Evolutionary conservation across 345 rosid species (phyloP).

Genomic region (Syzygium grande): DNA sequence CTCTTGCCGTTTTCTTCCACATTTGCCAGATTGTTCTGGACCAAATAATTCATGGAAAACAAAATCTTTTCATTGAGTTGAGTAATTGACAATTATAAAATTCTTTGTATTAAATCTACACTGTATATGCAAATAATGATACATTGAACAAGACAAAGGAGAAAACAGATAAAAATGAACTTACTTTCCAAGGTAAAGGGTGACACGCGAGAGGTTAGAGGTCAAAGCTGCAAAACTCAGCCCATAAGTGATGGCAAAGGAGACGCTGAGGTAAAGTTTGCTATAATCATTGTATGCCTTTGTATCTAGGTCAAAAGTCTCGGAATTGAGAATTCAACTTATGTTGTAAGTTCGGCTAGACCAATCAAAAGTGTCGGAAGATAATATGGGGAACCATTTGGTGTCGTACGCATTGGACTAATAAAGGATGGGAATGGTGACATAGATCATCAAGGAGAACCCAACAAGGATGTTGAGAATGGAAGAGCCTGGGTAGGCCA

Average conservation of each 20-base stretch:
- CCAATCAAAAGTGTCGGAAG: no score
- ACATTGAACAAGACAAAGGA: slow-evolving; percentile 25
- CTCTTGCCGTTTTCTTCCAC: slow-evolving; percentile 46
- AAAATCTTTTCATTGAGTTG: not conserved
- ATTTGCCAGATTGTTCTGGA: slow-evolving; percentile 38
- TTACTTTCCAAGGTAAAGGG: slow-evolving; percentile 66
- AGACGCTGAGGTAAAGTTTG: not conserved
- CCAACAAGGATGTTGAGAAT: no score
- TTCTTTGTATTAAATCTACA: not conserved
- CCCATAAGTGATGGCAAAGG: slow-evolving; percentile 60
- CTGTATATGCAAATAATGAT: not conserved
- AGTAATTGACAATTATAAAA: not conserved
- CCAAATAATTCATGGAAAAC: not conserved
- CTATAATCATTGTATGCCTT: no score
- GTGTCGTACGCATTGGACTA: no score
- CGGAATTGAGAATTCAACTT: no score
- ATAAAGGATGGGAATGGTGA: no score
- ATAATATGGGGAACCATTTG: no score
- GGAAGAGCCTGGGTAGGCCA: no score
- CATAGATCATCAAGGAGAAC: no score
- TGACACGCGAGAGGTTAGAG: slow-evolving; percentile 62
- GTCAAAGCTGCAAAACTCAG: slow-evolving; percentile 39
- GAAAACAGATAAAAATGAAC: slow-evolving; percentile 21
- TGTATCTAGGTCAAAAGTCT: no score
- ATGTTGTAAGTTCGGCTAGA: no score